Evolutionary conservation across 2,329 filamentous ascomycete species (phyloP).

Genomic region (Aureobasidium uvarum): DNA sequence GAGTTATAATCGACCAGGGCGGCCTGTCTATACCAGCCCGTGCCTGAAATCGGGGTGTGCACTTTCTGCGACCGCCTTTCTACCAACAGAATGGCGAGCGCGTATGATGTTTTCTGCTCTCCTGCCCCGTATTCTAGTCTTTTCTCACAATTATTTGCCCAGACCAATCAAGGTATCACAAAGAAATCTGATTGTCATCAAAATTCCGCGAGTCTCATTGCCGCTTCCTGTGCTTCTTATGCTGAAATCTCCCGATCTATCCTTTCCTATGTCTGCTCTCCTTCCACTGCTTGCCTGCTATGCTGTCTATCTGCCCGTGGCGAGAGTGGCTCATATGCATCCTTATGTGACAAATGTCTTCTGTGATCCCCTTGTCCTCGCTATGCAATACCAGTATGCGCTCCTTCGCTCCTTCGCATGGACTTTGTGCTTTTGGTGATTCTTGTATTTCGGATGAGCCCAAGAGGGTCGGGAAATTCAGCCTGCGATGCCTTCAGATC

Average conservation of each 20-base stretch:
- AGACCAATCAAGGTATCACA: background rate
- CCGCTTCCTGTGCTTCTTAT: background rate
- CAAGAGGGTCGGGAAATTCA: background rate
- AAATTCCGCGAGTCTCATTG: background rate
- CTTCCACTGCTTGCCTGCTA: background rate
- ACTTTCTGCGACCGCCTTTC: background rate
- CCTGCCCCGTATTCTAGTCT: background rate
- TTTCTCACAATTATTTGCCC: background rate
- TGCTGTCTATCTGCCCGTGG: background rate
- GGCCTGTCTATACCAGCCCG: constrained; percentile 10
- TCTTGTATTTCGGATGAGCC: background rate
- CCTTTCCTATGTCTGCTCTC: background rate
- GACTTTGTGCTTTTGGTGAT: background rate
- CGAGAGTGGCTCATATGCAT: background rate
- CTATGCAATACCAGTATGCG: background rate
- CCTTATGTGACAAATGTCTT: background rate
- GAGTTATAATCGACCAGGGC: constrained; percentile 6
- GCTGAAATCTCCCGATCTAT: background rate
- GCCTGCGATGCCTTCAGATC: background rate
- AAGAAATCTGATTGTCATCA: background rate
- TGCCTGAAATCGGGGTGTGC: background rate
- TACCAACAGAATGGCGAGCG: background rate
- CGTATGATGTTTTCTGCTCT: background rate
- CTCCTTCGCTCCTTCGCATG: background rate
- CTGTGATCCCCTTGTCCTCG: background rate